Percentiles rank a stretch among this genome's conserved stretches.
These are phyloP conservation scores for Tritrichomonas foetus DNA, from an alignment of 208 protist genomes.

Conservation along the genomic window DNA sequence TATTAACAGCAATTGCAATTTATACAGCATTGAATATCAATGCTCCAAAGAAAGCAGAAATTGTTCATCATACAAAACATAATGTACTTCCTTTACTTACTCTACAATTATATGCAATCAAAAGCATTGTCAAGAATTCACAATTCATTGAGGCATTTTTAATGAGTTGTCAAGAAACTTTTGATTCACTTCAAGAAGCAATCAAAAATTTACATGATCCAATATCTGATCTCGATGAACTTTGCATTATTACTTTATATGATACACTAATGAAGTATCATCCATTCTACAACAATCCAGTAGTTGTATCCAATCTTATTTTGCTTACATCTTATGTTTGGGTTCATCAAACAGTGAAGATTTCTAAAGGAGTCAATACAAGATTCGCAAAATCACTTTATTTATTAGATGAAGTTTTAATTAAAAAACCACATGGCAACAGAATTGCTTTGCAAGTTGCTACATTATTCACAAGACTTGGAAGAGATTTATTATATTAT, in stretches of 20 bases:
- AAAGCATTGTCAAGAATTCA: not conserved
- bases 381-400: not conserved
- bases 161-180: not conserved
- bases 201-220: not conserved
- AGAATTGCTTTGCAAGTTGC: not conserved
- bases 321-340: not conserved
- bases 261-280: not conserved
- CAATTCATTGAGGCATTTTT: not conserved
- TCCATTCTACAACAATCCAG: no score
- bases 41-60: not conserved
- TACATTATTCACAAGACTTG: not conserved
- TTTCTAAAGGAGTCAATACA: not conserved
- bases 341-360: not conserved
- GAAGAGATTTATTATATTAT: not conserved
- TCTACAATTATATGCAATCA: not conserved
- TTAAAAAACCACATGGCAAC: not conserved
- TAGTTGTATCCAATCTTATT: not conserved
- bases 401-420: not conserved
- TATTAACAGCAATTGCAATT: not conserved
- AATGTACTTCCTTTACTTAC: not conserved
- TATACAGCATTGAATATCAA: not conserved
- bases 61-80: not conserved
- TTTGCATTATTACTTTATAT: not conserved
- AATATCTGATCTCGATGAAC: not conserved
- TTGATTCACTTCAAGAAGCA: not conserved